Base-by-base conservation (phyloP, 257 asterid species). In the Petrea volubilis region DNA sequence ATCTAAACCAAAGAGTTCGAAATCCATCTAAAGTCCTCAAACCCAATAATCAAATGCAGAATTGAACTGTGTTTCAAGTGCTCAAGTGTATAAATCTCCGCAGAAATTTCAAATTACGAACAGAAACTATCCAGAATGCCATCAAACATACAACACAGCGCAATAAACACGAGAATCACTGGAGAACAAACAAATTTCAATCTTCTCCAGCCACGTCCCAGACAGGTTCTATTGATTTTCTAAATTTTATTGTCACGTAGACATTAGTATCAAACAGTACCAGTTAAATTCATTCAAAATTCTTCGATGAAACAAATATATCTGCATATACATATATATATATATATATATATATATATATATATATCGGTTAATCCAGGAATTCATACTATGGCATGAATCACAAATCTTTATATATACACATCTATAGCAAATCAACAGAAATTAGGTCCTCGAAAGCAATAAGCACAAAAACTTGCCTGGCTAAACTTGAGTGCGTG, bases 401-500 rank as follows among this genome's bases (percentile, higher is more conserved):
- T 51, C 43, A 34, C 2, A 28, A 43, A 47, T n/a, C 50, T 2
- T 2, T 38, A 38, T n/a, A 1, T 18, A 49, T 49, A 18, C 55
- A 18, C 55, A 49, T 49, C 67, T 18, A 60, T 31, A 8, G 3
- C 28, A 27, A 31, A 63, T 15, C 23, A 60, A 17, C 51, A 52
- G 1, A 31, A 28, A 29, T 31, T 2, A 29, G 11, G 2, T 25
- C 4, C 25, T 28, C 38, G 23, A 23, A 3, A 67, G 1, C 6
- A 20, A 51, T 0, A 52, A 60, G 4, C 11, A 64, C 8, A 17
- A 41, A 13, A 62, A 57, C 41, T 61, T 43, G 31, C 81, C 86
- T 75, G 86, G 74, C 86, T 82, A 65, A 82, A 82, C 73, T 75
- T 82, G 77, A 82, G 83, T 0, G 78, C 41, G 57, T 82, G 83